Percentiles rank a stretch among this genome's conserved stretches.
Conservation (phyloP, 2,329 filamentous ascomycete species). For the Trichoderma harzianum region DNA sequence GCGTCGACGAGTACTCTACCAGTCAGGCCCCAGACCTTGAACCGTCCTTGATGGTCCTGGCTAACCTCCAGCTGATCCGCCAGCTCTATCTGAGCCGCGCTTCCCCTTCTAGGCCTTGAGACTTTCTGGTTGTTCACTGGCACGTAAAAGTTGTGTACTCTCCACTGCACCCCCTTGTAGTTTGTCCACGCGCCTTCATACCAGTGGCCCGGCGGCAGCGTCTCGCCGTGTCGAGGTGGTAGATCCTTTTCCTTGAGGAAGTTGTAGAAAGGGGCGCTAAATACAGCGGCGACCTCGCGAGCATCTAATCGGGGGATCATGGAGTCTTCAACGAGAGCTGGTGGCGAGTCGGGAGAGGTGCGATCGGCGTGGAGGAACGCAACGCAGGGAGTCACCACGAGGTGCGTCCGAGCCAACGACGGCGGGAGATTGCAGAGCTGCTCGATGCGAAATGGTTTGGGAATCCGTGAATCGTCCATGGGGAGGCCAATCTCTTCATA, state of each 20-base stretch:
- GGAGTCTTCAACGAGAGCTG: constrained; percentile 58
- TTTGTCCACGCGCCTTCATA: constrained; percentile 80
- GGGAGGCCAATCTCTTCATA: constrained; percentile 92
- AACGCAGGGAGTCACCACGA: constrained; percentile 72
- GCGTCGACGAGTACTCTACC: constrained; percentile 86
- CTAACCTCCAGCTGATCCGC: constrained; percentile 43
- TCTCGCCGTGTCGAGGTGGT: constrained; percentile 35
- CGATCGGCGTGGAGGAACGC: constrained; percentile 69
- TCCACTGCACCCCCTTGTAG: constrained; percentile 77
- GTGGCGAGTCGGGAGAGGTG: constrained; percentile 30
- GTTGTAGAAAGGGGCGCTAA: constrained; percentile 82
- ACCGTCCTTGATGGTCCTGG: constrained; percentile 51
- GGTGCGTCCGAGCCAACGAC: constrained; percentile 68
- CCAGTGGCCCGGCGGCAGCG: constrained; percentile 61
- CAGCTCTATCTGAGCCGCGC: constrained; percentile 32
- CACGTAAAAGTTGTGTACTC: constrained; percentile 88
- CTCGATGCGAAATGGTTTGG: constrained; percentile 77
- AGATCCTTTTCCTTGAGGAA: constrained; percentile 67
- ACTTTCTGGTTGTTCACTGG: constrained; percentile 70
- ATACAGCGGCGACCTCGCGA: constrained; percentile 89
- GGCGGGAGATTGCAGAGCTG: constrained; percentile 81
- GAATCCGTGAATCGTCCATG: constrained; percentile 63
- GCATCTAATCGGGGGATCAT: constrained; percentile 81
- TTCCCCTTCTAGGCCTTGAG: constrained; percentile 50
- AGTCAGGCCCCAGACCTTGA: constrained; percentile 94